Evolutionary conservation across 805 yeast species (phyloP).

Genomic region (Metahyphopichia silvanorum): DNA sequence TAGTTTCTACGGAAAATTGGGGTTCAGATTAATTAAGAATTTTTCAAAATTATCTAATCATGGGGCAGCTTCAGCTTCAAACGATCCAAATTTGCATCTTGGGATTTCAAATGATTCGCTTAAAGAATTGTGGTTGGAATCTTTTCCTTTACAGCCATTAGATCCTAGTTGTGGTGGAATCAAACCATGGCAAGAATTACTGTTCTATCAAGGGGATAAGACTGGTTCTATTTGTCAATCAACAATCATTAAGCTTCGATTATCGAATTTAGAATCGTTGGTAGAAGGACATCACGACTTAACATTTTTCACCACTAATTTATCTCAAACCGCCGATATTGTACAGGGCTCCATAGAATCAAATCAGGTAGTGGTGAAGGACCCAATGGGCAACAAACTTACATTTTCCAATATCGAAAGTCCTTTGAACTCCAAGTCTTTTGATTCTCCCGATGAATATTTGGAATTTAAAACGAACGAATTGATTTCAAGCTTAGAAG

Average conservation of each 20-base stretch:
- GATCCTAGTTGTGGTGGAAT: constrained; percentile 31
- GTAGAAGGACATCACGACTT: constrained; percentile 13
- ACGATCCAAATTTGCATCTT: constrained; percentile 26
- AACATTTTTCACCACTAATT: constrained; percentile 29
- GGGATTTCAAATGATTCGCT: constrained; percentile 68
- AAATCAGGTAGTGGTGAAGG: constrained; percentile 13
- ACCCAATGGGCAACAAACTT: constrained; percentile 35
- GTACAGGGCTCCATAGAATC: constrained; percentile 10
- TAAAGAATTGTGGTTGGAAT: constrained; percentile 70
- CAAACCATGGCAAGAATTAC: constrained; percentile 41
- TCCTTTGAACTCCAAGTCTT: constrained; percentile 16
- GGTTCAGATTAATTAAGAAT: constrained; percentile 58
- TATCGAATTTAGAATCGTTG: constrained; percentile 14
- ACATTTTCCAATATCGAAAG: constrained; percentile 20
- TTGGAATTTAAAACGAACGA: constrained; percentile 20
- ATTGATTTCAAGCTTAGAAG: constrained; percentile 12
- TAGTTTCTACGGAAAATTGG: constrained; percentile 57
- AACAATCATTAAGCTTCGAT: constrained; percentile 34
- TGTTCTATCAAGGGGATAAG: constrained; percentile 35
- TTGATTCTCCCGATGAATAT: constrained; percentile 23
- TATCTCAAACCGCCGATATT: constrained; percentile 16
- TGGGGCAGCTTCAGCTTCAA: constrained; percentile 20
- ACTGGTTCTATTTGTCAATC: constrained; percentile 23
- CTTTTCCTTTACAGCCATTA: constrained; percentile 50
- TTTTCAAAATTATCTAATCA: constrained; percentile 51